These are phyloP conservation scores for Aspergillus bertholletiae DNA, from an alignment of 495 filamentous ascomycete genomes.

Conservation along the genomic window DNA sequence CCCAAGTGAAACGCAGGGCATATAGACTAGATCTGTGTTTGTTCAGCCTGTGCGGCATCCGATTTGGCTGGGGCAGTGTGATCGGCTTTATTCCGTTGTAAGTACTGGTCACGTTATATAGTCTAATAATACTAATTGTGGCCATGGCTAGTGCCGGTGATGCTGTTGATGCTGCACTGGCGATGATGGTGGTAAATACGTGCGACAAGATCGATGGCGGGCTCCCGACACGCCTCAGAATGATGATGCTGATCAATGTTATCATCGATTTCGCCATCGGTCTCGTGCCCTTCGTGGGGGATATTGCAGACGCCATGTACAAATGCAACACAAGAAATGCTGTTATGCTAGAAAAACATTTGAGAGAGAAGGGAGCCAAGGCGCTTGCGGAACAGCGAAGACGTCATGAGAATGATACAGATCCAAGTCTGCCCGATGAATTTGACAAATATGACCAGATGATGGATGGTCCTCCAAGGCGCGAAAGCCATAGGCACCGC, in stretches of 20 bases:
- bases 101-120: slow-evolving; percentile 27
- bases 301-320: slow-evolving; percentile 68
- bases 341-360: slow-evolving; percentile 65
- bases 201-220: slow-evolving; percentile 69
- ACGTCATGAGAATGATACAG: slow-evolving; percentile 14
- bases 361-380: slow-evolving; percentile 49
- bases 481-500: not conserved
- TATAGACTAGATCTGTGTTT: slow-evolving; percentile 78
- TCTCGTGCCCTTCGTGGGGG: slow-evolving; percentile 80
- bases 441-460: slow-evolving; percentile 35
- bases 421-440: slow-evolving; percentile 40
- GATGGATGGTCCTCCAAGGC: slow-evolving; percentile 3
- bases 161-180: slow-evolving; percentile 54
- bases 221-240: slow-evolving; percentile 51
- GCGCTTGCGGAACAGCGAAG: slow-evolving; percentile 18
- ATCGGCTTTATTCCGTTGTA: slow-evolving; percentile 78
- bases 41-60: slow-evolving; percentile 69
- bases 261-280: slow-evolving; percentile 76
- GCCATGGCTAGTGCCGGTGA: slow-evolving; percentile 64
- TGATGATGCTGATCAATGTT: slow-evolving; percentile 76
- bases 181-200: slow-evolving; percentile 64
- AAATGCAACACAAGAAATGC: slow-evolving; percentile 77
- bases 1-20: slow-evolving; percentile 72
- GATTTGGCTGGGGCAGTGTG: slow-evolving; percentile 78
- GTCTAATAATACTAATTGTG: not conserved